Evolutionary conservation across 371 early-diverging fungal species (phyloP).

Genomic region (Mortierella sp.): DNA sequence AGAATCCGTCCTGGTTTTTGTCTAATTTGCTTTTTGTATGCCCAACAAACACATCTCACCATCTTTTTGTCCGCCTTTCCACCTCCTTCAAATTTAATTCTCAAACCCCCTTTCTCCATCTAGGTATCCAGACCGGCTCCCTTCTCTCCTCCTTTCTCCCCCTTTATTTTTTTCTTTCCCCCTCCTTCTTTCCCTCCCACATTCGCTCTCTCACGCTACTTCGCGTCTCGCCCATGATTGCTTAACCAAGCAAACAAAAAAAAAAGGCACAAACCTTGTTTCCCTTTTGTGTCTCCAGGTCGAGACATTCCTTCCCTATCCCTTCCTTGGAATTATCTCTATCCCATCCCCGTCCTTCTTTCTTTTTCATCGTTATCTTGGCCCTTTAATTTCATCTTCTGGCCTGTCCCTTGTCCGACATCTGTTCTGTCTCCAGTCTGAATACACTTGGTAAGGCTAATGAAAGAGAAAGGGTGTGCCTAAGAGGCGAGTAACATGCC

Average conservation of each 20-base stretch:
- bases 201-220: slow-evolving; percentile 1
- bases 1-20: too few relatives aligned
- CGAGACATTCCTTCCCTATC: background rate
- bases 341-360: background rate
- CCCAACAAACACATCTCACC: background rate
- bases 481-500: too few relatives aligned
- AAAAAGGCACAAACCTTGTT: background rate
- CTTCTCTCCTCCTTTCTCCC: background rate
- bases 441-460: too few relatives aligned
- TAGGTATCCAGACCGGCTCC: background rate
- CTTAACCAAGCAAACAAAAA: background rate
- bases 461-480: too few relatives aligned
- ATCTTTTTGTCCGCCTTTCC: background rate
- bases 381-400: background rate
- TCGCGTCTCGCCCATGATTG: background rate
- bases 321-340: too few relatives aligned
- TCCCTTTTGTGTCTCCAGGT: background rate
- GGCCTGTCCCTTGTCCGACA: background rate
- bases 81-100: background rate
- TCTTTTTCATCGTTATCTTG: background rate
- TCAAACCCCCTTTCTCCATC: background rate
- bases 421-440: background rate
- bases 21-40: too few relatives aligned
- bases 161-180: background rate
- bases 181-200: background rate